Base-by-base conservation (phyloP, 1,139 yeast species). In the Arxiozyma heterogenica region DNA sequence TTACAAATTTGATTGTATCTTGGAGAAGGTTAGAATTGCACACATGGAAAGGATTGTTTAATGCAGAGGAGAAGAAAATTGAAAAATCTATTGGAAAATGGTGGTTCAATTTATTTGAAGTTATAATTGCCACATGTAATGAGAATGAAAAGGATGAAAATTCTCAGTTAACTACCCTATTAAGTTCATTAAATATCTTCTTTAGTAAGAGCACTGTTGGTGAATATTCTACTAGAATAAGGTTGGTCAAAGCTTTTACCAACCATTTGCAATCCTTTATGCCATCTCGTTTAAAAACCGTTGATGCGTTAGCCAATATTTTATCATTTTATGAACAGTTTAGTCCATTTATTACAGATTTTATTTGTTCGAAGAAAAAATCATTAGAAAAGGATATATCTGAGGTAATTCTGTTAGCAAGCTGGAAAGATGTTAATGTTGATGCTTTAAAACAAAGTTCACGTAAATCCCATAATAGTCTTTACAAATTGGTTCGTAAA, bases 361-460 rank as follows among this genome's bases (percentile, higher is more conserved):
- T 73, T 20, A 69, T 90, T 27, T 64, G 62, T 0, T 67, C 68
- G 1, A 76, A 77, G 0, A 81, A 78, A 65, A 80, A 77, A 61
- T 70, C 71, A 8, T 72, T 93, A 44, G 90, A 84, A 57, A 91
- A 90, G 64, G 93, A 89, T 53, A 80, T 93, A 27, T 77, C 82
- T 47, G 98, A 94, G 57, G 84, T 90, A 5, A 89, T 93, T 51
- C 73, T 89, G 51, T 75, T 94, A 38, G 97, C 98, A 1, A 87
- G 96, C 65, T 94, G 98, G 98, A 90, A 91, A 64, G 99, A 94
- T 71, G 93, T 91, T 15, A 94, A 94, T 64, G 82, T 90, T 50
- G 95, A 86, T 65, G 96, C 98, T 0, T 77, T 94, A 61, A 89
- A 88, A 61, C 97, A 91, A 70, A 88, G 96, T 71, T 93, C 98